A percentile compares a stretch with the other conserved stretches of the same genome.
These are phyloP conservation scores for Agaricus bisporus DNA, from an alignment of 768 basidiomycete genomes.

Conservation along the genomic window DNA sequence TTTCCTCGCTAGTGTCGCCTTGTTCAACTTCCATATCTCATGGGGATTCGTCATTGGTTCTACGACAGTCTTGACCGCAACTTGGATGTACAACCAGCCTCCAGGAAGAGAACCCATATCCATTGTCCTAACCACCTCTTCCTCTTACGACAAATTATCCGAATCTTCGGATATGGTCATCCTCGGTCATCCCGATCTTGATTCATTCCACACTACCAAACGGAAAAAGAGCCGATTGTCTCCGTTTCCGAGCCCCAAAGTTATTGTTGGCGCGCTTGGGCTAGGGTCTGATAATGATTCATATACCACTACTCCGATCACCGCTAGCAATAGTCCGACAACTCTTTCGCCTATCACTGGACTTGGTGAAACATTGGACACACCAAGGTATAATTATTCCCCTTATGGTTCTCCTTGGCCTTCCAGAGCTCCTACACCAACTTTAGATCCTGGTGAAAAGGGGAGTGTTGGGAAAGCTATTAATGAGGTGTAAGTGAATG, in stretches of 20 bases:
- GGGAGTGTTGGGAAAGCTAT: neutral
- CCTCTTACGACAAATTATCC: neutral
- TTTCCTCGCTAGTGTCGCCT: constrained; percentile 86
- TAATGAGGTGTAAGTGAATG: neutral
- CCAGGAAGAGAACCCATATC: constrained; percentile 24
- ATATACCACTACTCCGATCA: neutral
- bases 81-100: constrained; percentile 93
- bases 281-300: constrained; percentile 15
- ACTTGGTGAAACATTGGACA: constrained; percentile 25
- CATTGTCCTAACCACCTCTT: constrained; percentile 19
- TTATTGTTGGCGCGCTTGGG: constrained; percentile 43
- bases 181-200: constrained; percentile 50
- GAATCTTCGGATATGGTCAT: constrained; percentile 43
- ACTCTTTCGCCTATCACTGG: constrained; percentile 1
- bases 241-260: constrained; percentile 1
- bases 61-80: constrained; percentile 78
- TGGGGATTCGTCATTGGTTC: constrained; percentile 83
- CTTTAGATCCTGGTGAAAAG: neutral
- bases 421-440: constrained; percentile 22
- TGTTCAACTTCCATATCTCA: constrained; percentile 90
- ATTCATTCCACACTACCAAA: constrained; percentile 29
- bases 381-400: constrained; percentile 29
- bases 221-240: constrained; percentile 14
- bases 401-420: constrained; percentile 38
- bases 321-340: no score